Base-by-base conservation (phyloP, 768 basidiomycete species). In the Russula olivacea region DNA sequence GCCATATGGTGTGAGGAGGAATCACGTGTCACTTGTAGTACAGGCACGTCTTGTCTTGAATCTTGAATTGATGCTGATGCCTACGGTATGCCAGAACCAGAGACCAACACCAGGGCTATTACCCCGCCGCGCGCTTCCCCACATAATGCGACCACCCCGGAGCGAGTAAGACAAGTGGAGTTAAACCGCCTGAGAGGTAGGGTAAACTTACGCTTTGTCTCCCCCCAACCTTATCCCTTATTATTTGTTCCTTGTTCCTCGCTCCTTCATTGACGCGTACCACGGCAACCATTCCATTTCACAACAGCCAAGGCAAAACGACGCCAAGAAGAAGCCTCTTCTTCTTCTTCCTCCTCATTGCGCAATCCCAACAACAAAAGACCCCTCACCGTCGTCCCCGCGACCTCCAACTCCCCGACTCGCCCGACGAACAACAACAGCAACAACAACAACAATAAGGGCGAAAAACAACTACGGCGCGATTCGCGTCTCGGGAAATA, bases 401-500 rank as follows among this genome's bases (percentile, higher is more conserved):
- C 83, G n/a, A 75, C 72, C 8, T 84, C 86, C 30, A 80, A 77
- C 14, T 85, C 85, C 19, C 83, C 87, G 1, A 88, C 88, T 4
- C 79, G 75, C 0, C 77, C 79, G 11, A 58, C 64, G 12, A 66
- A 58, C 9, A 43, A 43, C 43, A 43, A 47, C 11, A 28, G 4
- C 4, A 28, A 28, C 43, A 43, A 47, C 11, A 28, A 28, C 4
- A 28, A 28, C 43, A 43, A 47, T 10, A 78, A 78, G 28, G 69
- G 79, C 59, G 78, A 77, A 58, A 78, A 81, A 9, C 80, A 77
- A 58, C 76, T 93, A 59, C 83, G 83, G 70, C 83, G 88, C 8
- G 90, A 93, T 68, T 81, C 86, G 14, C 83, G 90, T 38, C 78
- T 93, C 12, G 96, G 93, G 30, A 91, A 84, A 53, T 98, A 98